Percentiles rank a stretch among this genome's conserved stretches.
Evolutionary conservation across 2,329 filamentous ascomycete genomes (phyloP).

Genomic region (Nannizziopsis barbatae): DNA sequence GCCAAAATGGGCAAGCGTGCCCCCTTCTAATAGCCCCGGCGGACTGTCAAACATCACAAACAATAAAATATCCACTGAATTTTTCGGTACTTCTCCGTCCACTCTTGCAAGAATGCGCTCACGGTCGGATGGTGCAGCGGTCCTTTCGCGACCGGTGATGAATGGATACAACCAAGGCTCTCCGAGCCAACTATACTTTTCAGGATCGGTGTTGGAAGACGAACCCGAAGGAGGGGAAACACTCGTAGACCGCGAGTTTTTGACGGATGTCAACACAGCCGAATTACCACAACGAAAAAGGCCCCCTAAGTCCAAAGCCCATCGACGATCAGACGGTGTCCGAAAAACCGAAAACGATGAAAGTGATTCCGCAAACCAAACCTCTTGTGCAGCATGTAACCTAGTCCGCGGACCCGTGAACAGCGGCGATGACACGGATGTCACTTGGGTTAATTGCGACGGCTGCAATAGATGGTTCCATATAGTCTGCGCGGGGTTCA

Average conservation of each 20-base stretch:
- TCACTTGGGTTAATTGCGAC: constrained; percentile 56
- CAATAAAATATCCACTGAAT: constrained; percentile 7
- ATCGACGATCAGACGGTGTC: neutral
- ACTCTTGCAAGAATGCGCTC: constrained; percentile 31
- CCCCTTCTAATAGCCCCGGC: neutral
- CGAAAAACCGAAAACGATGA: constrained; percentile 9
- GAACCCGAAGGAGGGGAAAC: neutral
- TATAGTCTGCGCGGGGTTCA: constrained; percentile 55
- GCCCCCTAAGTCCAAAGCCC: constrained; percentile 1
- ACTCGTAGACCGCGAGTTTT: neutral
- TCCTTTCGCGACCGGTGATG: constrained; percentile 28
- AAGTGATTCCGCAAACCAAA: constrained; percentile 28
- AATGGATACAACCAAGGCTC: constrained; percentile 18
- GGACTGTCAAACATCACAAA: neutral
- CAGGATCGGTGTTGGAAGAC: constrained; percentile 14
- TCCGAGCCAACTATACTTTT: constrained; percentile 1
- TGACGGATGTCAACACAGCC: neutral
- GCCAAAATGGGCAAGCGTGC: constrained; percentile 3
- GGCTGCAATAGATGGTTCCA: constrained; percentile 60
- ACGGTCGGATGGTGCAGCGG: constrained; percentile 34
- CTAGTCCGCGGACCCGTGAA: constrained; percentile 43
- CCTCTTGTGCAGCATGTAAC: constrained; percentile 48
- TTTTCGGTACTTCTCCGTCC: constrained; percentile 1
- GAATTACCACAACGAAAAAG: neutral
- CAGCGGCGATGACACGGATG: constrained; percentile 41